Conservation (phyloP, 768 basidiomycete genomes). For the Hypsizygus marmoreus region DNA sequence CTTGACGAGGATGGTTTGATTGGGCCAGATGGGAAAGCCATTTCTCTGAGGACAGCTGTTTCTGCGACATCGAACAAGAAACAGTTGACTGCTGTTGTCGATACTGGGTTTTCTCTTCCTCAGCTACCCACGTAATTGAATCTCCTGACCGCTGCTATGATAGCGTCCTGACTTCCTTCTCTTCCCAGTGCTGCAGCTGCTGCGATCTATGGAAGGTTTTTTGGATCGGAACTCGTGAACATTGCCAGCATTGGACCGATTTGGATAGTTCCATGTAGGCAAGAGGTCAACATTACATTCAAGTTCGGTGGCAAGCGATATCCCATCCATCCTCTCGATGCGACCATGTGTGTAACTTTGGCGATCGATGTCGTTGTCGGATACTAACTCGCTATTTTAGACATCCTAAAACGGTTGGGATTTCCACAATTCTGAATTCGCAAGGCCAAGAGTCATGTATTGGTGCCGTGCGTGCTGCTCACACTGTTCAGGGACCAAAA, state of each 20-base stretch:
- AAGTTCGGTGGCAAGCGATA: constrained; percentile 56
- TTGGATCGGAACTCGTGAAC: constrained; percentile 51
- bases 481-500: too few relatives aligned
- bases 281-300: constrained; percentile 67
- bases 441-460: constrained; percentile 37
- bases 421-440: constrained; percentile 30
- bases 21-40: constrained; percentile 57
- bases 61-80: constrained; percentile 38
- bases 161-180: constrained; percentile 16
- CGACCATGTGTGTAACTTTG: constrained; percentile 44
- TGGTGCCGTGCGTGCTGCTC: constrained; percentile 35
- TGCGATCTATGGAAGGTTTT: constrained; percentile 59
- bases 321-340: constrained; percentile 70
- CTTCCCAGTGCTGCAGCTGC: constrained; percentile 49
- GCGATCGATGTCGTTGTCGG: neutral
- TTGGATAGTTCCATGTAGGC: constrained; percentile 66
- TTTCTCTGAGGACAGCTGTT: constrained; percentile 49
- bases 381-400: constrained; percentile 11
- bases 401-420: constrained; percentile 33
- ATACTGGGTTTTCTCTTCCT: constrained; percentile 70
- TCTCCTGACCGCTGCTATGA: constrained; percentile 2
- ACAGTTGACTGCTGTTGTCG: constrained; percentile 62
- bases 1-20: constrained; percentile 64
- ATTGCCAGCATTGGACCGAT: constrained; percentile 40
- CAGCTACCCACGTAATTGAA: constrained; percentile 54